Base-by-base conservation (phyloP, 2,329 filamentous ascomycete genomes). In the Aureobasidium namibiae region DNA sequence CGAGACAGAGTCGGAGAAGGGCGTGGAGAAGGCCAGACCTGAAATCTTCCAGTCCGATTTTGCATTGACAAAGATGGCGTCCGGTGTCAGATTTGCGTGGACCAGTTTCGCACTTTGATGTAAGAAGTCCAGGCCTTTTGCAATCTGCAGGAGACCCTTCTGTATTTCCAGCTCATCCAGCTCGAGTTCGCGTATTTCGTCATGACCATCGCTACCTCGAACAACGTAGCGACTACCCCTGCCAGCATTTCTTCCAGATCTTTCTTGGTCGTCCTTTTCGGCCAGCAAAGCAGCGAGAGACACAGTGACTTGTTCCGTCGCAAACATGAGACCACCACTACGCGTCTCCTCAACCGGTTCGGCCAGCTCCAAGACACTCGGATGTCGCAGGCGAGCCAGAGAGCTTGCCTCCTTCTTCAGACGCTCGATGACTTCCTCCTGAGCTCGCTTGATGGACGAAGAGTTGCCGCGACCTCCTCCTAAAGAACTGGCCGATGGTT, bases 1-100 rank as follows among this genome's bases (percentile, higher is more conserved):
- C 29, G 84, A 86, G 21, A 88, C 89, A 66, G 83, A 82, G 65
- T 91, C 88, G 50, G 89, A 84, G 14, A 91, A 89, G 4, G 54
- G 54, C 46, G 89, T 89, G 70, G 88, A 90, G 72, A 96, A 99
- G 0, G 88, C 84, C 39, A 99, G 81, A n/a, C 92, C 94, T 66
- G 91, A 92, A 62, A 99, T 89, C 72, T 99, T 99, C 94, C 94
- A 99, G 73, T 99, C 94, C 49, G 90, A 95, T 83, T 99, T 99
- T 41, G 89, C 84, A 74, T 99, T 99, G 73, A 99, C 85, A 64
- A 96, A 87, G 64, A 99, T 85, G 18, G 92, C 89, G 64, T 97
- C 92, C 0, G 94, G 94, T 0, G 92, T 97, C 63, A 99, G 74
- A 70, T 99, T 99, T 49, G 89, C 90, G 73, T 99, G 94, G 0